Conservation (phyloP, 1,284 basidiomycete species). For the Ganoderma boninense region DNA sequence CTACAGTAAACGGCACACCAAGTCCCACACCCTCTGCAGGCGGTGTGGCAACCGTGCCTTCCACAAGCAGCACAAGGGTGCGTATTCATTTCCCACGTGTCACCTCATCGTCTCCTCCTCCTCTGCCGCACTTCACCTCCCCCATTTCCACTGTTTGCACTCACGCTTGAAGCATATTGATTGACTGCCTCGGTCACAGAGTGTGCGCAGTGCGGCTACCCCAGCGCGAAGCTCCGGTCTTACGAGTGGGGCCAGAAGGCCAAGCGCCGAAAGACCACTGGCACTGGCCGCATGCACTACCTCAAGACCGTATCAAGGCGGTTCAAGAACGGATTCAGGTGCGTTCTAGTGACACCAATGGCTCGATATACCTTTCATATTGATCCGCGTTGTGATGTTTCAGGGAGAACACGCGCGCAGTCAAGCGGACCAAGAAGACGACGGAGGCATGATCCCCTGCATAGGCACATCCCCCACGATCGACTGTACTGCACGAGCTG, state of each 20-base stretch:
- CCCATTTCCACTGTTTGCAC: not conserved
- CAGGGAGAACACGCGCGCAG: slow-evolving; percentile 85
- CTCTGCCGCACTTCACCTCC: slow-evolving; percentile 1
- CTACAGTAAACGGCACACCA: slow-evolving; percentile 95
- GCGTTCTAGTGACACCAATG: slow-evolving; percentile 33
- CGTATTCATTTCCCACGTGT: slow-evolving; percentile 42
- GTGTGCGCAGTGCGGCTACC: slow-evolving; percentile 97
- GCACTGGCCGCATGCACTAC: slow-evolving; percentile 96
- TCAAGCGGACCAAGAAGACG: slow-evolving; percentile 61
- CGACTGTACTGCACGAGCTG: slow-evolving; percentile 29
- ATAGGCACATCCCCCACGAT: slow-evolving; percentile 21
- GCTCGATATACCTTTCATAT: slow-evolving; percentile 22
- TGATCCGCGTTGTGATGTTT: not conserved
- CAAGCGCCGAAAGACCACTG: slow-evolving; percentile 99
- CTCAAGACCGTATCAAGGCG: slow-evolving; percentile 91
- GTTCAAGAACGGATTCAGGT: slow-evolving; percentile 99
- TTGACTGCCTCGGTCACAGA: slow-evolving; percentile 52
- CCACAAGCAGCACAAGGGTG: slow-evolving; percentile 98
- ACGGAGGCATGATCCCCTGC: slow-evolving; percentile 41
- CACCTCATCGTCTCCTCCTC: not conserved
- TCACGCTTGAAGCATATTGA: not conserved
- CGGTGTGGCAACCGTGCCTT: slow-evolving; percentile 93
- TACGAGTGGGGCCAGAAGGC: slow-evolving; percentile 99
- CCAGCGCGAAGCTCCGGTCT: slow-evolving; percentile 93
- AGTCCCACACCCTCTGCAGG: slow-evolving; percentile 97